Base-by-base conservation (phyloP, 352 stramenopile genomes). In the Phytophthora crassamura region DNA sequence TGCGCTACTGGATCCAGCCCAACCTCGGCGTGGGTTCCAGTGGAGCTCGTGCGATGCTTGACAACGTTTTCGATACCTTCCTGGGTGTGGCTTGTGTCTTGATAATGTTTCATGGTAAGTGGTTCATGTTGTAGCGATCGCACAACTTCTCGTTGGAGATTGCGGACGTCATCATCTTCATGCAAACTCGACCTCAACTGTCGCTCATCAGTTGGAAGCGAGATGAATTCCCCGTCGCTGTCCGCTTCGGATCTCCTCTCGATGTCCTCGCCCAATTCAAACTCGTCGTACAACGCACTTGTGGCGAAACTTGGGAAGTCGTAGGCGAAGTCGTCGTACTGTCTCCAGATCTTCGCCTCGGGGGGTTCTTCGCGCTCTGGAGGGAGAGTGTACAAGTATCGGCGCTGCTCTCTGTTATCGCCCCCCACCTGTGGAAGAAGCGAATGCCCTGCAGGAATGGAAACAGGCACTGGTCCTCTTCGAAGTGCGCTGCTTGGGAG, bases 121-220 rank as follows among this genome's bases (percentile, higher is more conserved):
- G 16, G 34, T 33, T 72, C 49, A 41, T 70, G 41, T 41, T 74
- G 70, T 7, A 86, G 62, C 9, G 80, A 89, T 12, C 80, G 80
- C 22, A 86, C 51, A 2, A 84, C 78, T 5, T 81, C 72, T 42
- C 50, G 60, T 30, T 84, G 72, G 7, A 84, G 54, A 25, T 18
- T 53, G 46, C 60, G 48, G 15, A 39, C 48, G 20, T 59, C 55
- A 28, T 62, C 60, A 32, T 33, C 39, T 11, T 50, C 46, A 35
- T 59, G 59, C 18, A 57, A 46, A 53, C 18, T 53, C 11, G 66
- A 67, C 9, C 69, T n/a, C 11, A 33, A 42, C 5, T 18, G 35
- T 15, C 35, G 35, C 7, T 63, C 60, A 32, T 66, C 53, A 28
- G 15, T 35, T 14, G 41, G 53, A 2, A 74, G 60, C 7, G 60